phyloP scores from a whole-genome alignment of 2,329 filamentous ascomycete species.

The Penicillium sp. region DNA sequence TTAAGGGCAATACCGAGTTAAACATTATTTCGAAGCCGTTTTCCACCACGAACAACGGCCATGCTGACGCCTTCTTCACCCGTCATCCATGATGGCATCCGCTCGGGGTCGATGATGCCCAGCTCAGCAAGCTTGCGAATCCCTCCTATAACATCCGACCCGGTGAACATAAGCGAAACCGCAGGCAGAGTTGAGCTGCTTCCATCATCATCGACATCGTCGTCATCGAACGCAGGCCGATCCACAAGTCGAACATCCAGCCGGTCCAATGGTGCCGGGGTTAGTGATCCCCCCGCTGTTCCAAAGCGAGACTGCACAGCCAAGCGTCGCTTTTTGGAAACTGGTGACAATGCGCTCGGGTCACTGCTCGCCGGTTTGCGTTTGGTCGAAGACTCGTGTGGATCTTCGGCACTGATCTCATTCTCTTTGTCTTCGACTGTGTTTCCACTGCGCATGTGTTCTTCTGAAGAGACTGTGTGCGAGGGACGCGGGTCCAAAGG shows the following conservation, averaged over 20 bases:
- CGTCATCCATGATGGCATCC: constrained; percentile 87
- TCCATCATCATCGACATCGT: neutral
- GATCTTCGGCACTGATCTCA: neutral
- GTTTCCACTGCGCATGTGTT: constrained; percentile 22
- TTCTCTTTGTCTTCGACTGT: constrained; percentile 18
- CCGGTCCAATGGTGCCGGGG: constrained; percentile 41
- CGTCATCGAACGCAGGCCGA: constrained; percentile 22
- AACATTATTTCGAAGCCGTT: constrained; percentile 19
- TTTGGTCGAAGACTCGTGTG: constrained; percentile 4
- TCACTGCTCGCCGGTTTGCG: constrained; percentile 1
- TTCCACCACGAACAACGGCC: constrained; percentile 62
- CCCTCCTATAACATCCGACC: constrained; percentile 74
- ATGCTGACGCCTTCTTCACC: constrained; percentile 77
- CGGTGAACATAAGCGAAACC: constrained; percentile 61
- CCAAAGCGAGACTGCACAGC: constrained; percentile 69
- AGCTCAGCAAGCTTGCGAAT: constrained; percentile 71
- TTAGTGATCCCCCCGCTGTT: constrained; percentile 44
- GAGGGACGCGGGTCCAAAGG: constrained; percentile 47
- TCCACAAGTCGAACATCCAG: constrained; percentile 51
- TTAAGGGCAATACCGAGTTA: constrained; percentile 1
- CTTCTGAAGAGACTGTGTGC: constrained; percentile 30
- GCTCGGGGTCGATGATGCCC: constrained; percentile 65
- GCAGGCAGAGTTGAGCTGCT: constrained; percentile 18
- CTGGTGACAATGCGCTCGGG: constrained; percentile 11
- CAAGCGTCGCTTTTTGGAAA: constrained; percentile 56